Percentiles rank a stretch among this genome's conserved stretches.
Conservation (phyloP, 768 basidiomycete species). For the Kwoniella bestiolae region DNA sequence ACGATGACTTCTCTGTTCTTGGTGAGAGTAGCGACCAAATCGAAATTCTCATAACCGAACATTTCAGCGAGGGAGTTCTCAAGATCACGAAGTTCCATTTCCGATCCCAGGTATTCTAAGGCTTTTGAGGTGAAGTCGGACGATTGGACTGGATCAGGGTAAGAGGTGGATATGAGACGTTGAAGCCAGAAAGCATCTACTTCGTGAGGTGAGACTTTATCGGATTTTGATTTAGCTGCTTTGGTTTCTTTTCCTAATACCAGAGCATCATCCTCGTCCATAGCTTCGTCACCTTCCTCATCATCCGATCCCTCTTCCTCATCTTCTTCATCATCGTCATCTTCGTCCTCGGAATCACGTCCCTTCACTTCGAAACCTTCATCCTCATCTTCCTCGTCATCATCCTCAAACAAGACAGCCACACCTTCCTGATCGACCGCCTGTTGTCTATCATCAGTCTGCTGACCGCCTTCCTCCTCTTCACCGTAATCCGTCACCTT, state of each 20-base stretch:
- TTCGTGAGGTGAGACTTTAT: slow-evolving; percentile 83
- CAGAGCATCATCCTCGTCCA: slow-evolving; percentile 69
- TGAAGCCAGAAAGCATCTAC: slow-evolving; percentile 99
- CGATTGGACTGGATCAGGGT: slow-evolving; percentile 91
- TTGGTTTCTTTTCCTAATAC: slow-evolving; percentile 73
- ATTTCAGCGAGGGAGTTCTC: slow-evolving; percentile 97
- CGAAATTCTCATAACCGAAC: slow-evolving; percentile 83
- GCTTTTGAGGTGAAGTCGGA: slow-evolving; percentile 87
- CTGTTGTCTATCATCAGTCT: slow-evolving; percentile 80
- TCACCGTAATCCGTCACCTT: slow-evolving; percentile 95
- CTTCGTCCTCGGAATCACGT: slow-evolving; percentile 79
- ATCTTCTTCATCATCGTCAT: slow-evolving; percentile 63
- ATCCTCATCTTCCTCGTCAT: slow-evolving; percentile 83
- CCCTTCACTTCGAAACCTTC: slow-evolving; percentile 81
- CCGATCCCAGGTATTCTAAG: slow-evolving; percentile 81
- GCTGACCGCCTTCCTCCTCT: slow-evolving; percentile 70
- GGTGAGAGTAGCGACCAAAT: slow-evolving; percentile 83
- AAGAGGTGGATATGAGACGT: slow-evolving; percentile 84
- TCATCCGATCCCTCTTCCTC: slow-evolving; percentile 52
- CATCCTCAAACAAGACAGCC: slow-evolving; percentile 96
- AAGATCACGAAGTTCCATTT: slow-evolving; percentile 83
- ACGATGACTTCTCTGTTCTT: slow-evolving; percentile 95
- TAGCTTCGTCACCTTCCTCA: slow-evolving; percentile 61
- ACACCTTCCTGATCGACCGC: slow-evolving; percentile 97
- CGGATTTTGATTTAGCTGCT: slow-evolving; percentile 62